Evolutionary conservation across 2,329 filamentous ascomycete genomes (phyloP), one percentile per base, ranked within the genome.

Genomic region (Epichloe sibirici): DNA sequence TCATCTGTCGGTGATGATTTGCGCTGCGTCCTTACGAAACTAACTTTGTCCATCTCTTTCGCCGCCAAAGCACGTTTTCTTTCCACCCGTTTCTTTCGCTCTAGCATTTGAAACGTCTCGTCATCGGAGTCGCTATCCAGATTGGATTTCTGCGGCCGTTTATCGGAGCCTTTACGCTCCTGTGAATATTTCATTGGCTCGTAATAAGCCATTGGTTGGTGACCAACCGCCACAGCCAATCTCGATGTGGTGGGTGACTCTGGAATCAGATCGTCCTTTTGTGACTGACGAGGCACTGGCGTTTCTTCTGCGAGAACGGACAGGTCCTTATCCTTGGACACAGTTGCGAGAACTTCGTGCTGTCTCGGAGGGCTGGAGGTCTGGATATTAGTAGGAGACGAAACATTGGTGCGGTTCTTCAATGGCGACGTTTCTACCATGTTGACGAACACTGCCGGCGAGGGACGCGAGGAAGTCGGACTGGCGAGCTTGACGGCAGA

Each of bases 401-500:
- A 73, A 34, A 72, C 68, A 48, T 75, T 68, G 15, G 70, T 70
- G 28, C 73, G 70, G 38, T 74, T 68, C 59, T 77, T 78, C 2
- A 78, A 61, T 0, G 77, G 76, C 1, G 77, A 81, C 0, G 66
- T 68, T 56, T 68, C 65, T 2, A 69, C 60, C 2, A 66, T 63
- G 44, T 75, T 69, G 25, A 68, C 62, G 11, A 76, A 71, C 4
- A 73, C 58, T 43, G 72, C 66, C 0, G 78, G 78, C 1, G 78
- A 82, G 0, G 78, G 78, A 11, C 78, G 70, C 1, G 78, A 81
- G 1, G 77, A 81, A 0, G 78, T 81, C 21, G 78, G 78, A 53
- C 77, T 81, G 45, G 66, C 69, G 1, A 40, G 25, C 58, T 74
- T 78, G 15, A 72, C 59, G 1, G 71, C 76, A 1, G 78, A 79